Percentiles rank a stretch among this genome's conserved stretches.
Evolutionary conservation across 1,139 yeast genomes (phyloP).

Genomic region (Saccharomycopsis crataegensis): DNA sequence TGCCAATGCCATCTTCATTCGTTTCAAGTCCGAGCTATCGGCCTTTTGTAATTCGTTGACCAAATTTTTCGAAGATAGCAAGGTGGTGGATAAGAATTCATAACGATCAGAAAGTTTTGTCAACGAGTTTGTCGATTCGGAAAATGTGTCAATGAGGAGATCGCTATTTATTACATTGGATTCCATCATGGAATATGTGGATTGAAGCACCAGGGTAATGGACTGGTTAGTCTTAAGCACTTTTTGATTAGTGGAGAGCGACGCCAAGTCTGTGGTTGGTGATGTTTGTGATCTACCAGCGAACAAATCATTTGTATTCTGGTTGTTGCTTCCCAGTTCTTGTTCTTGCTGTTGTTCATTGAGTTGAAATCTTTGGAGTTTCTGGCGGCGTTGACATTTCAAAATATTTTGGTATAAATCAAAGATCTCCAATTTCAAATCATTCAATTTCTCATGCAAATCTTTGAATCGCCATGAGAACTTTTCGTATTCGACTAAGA

Average conservation of each 20-base stretch:
- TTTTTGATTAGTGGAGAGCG: constrained; percentile 14
- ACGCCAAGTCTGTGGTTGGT: constrained; percentile 1
- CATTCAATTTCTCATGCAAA: background rate
- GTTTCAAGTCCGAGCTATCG: constrained; percentile 14
- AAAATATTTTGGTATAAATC: background rate
- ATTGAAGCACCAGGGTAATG: constrained; percentile 12
- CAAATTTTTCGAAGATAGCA: constrained; percentile 12
- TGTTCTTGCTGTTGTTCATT: background rate
- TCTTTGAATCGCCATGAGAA: constrained; percentile 6
- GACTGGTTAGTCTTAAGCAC: constrained; percentile 16
- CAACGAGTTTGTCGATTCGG: constrained; percentile 14
- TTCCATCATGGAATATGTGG: constrained; percentile 16
- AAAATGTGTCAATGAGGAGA: constrained; percentile 15
- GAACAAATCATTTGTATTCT: background rate
- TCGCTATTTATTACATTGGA: constrained; percentile 18
- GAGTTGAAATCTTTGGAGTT: background rate
- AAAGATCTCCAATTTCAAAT: constrained; percentile 4
- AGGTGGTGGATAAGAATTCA: constrained; percentile 7
- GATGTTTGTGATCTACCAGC: background rate
- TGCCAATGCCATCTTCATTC: constrained; percentile 16
- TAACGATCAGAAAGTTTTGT: constrained; percentile 12
- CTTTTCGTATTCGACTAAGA: constrained; percentile 12
- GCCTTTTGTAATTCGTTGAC: constrained; percentile 18
- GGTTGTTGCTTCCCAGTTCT: background rate
- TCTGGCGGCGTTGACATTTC: too few species aligned